Base-by-base conservation (phyloP, 106 monocot genomes). In the Iris macrosiphon region DNA sequence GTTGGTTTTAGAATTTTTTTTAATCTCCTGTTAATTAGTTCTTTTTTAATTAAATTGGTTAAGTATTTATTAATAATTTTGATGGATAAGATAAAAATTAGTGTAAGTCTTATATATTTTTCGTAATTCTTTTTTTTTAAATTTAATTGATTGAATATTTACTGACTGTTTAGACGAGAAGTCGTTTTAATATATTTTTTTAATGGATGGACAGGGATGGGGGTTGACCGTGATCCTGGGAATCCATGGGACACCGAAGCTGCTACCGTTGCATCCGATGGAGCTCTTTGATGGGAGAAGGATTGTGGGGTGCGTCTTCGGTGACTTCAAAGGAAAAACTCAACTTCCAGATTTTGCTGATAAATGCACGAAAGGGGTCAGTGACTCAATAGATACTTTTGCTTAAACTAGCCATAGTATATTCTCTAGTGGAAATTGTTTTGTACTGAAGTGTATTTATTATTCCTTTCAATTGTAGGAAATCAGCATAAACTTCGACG, bases 131-230 rank as follows among this genome's bases (percentile, higher is more conserved):
- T n/a, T n/a, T n/a, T n/a, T n/a, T n/a, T n/a, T n/a, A n/a, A n/a
- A n/a, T n/a, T n/a, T n/a, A n/a, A n/a, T n/a, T n/a, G n/a, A n/a
- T n/a, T n/a, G n/a, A n/a, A n/a, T n/a, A n/a, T n/a, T n/a, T n/a
- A n/a, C n/a, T n/a, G n/a, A n/a, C n/a, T n/a, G n/a, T n/a, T n/a
- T n/a, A n/a, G n/a, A n/a, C n/a, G n/a, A n/a, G n/a, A n/a, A n/a
- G n/a, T n/a, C n/a, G n/a, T n/a, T n/a, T n/a, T n/a, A n/a, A n/a
- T n/a, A n/a, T n/a, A n/a, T n/a, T n/a, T n/a, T n/a, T n/a, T n/a
- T n/a, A n/a, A n/a, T n/a, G n/a, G n/a, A n/a, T n/a, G n/a, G 13
- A n/a, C 59, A 92, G 91, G 85, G 91, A 38, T 85, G 85, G 82
- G 91, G 91, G 0, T 15, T 82, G 14, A 76, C 79, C 0, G 76